Evolutionary conservation across 768 basidiomycete genomes (phyloP), one percentile per base, ranked within the genome.

Genomic region (Peribolospora baueri): DNA sequence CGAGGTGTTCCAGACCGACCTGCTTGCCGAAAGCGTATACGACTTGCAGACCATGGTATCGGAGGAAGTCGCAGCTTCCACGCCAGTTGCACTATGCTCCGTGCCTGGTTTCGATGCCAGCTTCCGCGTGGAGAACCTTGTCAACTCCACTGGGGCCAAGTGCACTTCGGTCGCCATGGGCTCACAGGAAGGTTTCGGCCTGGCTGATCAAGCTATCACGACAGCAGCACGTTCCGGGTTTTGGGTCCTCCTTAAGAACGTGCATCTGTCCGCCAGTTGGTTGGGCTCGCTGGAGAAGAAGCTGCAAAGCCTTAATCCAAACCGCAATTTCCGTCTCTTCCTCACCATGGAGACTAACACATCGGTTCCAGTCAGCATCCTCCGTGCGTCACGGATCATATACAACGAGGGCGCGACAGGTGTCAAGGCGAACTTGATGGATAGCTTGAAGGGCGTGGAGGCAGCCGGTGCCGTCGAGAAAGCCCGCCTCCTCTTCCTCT

Each of bases 391-490:
- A 39, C 81, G 88, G 50, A 78, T 97, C 61, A 75, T 97, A 66
- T 97, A 97, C 90, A 97, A 97, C 66, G 93, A 98, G 65, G 90
- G 93, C 51, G 84, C 88, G 48, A 90, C 90, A 10, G 93, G 93
- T 51, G 77, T 98, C 68, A 90, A 90, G 63, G 93, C 93, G 49
- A 97, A 93, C 65, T 72, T 98, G 6, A 73, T 93, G 25, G 91
- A 97, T 65, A 88, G 85, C 4, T 73, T 93, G 36, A 75, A 78
- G 46, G 75, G 74, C 58, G 84, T 95, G 50, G 48, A 63, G 11
- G 70, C 77, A 1, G 77, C 82, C 65, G 93, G 91, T 5, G 91
- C 91, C 6, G 80, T 79, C 3, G 93, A 98, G 69, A 93, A 93
- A 67, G 74, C 81, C 46, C 78, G 93, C 5, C 68, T 97, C 50